A percentile compares a stretch with the other conserved stretches of the same genome.
Conservation (phyloP, 768 basidiomycete genomes). For the Auriscalpium microsporum region DNA sequence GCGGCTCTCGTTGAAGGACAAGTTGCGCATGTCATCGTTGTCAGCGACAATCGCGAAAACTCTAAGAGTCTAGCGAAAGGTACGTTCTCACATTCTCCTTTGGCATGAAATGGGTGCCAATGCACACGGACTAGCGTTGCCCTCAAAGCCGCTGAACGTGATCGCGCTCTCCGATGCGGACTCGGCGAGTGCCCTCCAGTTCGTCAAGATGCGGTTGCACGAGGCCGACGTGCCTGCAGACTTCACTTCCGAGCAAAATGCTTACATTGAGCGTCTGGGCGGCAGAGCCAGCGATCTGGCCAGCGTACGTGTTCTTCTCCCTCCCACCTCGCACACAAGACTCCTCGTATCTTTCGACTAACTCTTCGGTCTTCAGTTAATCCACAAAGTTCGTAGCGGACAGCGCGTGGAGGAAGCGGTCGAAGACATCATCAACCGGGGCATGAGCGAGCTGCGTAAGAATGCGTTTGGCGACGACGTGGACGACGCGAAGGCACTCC, state of each 20-base stretch:
- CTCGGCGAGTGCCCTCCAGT: constrained; percentile 63
- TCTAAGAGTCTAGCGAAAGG: constrained; percentile 79
- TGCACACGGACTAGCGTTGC: constrained; percentile 47
- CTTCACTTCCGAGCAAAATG: constrained; percentile 47
- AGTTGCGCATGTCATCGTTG: constrained; percentile 84
- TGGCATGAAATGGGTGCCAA: neutral
- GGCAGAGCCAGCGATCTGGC: constrained; percentile 89
- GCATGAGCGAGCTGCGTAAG: constrained; percentile 79
- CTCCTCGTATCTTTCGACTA: neutral
- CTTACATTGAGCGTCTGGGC: constrained; percentile 67
- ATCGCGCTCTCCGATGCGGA: constrained; percentile 86
- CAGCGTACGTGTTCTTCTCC: constrained; percentile 42
- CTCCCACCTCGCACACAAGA: neutral
- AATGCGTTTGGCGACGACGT: constrained; percentile 88
- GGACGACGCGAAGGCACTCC: constrained; percentile 75
- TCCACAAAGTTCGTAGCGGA: constrained; percentile 78
- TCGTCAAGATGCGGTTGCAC: constrained; percentile 70
- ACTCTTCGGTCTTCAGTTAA: constrained; percentile 39
- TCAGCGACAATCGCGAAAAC: constrained; percentile 87
- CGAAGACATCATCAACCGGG: constrained; percentile 78
- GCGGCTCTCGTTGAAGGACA: constrained; percentile 74
- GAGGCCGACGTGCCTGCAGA: constrained; percentile 44
- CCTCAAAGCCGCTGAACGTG: constrained; percentile 71
- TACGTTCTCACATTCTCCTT: constrained; percentile 19
- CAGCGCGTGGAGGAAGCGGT: constrained; percentile 71